phyloP scores from a whole-genome alignment of 192 early-diverging fungal genomes.

The Coemansia guatemalensis region DNA sequence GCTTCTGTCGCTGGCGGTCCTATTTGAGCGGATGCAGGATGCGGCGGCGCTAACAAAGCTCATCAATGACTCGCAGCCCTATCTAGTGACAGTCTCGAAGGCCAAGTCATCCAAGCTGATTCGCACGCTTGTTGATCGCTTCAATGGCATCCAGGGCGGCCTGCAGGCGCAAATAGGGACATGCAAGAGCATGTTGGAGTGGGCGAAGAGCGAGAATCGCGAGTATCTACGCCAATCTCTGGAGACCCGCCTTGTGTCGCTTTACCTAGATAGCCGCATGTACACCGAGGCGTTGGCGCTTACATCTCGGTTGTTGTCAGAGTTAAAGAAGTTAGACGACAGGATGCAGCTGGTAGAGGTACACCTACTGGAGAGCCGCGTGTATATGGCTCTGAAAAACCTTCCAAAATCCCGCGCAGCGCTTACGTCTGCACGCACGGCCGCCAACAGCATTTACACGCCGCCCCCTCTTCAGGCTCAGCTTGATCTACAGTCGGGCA shows the following conservation, averaged over 20 bases:
- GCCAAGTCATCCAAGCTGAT: slow-evolving; percentile 91
- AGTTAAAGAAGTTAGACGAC: slow-evolving; percentile 99
- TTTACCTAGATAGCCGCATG: slow-evolving; percentile 94
- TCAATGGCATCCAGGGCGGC: slow-evolving; percentile 83
- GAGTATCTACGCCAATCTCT: slow-evolving; percentile 94
- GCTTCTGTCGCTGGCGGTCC: slow-evolving; percentile 40
- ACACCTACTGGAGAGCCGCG: slow-evolving; percentile 91
- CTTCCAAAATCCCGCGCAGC: slow-evolving; percentile 94
- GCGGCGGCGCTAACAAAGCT: slow-evolving; percentile 76
- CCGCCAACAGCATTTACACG: slow-evolving; percentile 97
- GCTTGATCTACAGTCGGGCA: slow-evolving; percentile 97
- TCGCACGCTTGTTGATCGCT: slow-evolving; percentile 75
- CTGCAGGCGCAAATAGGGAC: slow-evolving; percentile 88
- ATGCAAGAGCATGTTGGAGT: slow-evolving; percentile 93
- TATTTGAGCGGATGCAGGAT: slow-evolving; percentile 55
- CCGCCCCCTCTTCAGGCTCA: slow-evolving; percentile 95
- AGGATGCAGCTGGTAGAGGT: slow-evolving; percentile 98
- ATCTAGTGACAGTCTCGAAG: slow-evolving; percentile 84
- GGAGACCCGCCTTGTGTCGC: slow-evolving; percentile 87
- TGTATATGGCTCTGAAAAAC: slow-evolving; percentile 90
- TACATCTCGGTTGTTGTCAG: slow-evolving; percentile 82
- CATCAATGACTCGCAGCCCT: slow-evolving; percentile 74
- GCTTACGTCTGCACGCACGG: slow-evolving; percentile 91
- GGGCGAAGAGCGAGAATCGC: slow-evolving; percentile 89
- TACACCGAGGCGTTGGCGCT: slow-evolving; percentile 88